phyloP scores from a whole-genome alignment of 257 asterid genomes.

The Linderniella brevidens region DNA sequence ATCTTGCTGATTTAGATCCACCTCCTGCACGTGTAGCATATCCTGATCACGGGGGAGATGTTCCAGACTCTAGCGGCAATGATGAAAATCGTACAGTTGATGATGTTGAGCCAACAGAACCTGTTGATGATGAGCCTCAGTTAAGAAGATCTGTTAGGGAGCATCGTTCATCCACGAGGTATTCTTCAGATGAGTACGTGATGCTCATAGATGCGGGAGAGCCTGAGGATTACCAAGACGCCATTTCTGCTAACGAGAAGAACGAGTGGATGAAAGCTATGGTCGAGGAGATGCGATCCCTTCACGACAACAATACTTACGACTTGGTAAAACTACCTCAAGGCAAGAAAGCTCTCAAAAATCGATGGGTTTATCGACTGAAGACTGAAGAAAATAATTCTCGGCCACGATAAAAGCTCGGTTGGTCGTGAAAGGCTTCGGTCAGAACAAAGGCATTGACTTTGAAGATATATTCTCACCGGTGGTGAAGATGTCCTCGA shows the following conservation, averaged over 20 bases:
- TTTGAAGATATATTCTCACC: not conserved
- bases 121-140: not conserved
- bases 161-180: not conserved
- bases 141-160: not conserved
- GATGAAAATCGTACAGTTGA: not conserved
- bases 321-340: not conserved
- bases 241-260: too few species aligned
- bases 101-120: not conserved
- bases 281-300: too few species aligned
- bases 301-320: too few species aligned
- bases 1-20: too few species aligned
- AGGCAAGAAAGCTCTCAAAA: not conserved
- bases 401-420: not conserved
- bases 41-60: too few species aligned
- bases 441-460: not conserved
- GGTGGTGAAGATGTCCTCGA: constrained; percentile 1
- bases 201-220: not conserved
- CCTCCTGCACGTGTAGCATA: too few species aligned
- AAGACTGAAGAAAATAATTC: not conserved
- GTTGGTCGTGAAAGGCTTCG: not conserved
- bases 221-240: too few species aligned
- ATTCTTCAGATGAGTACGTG: not conserved
- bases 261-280: too few species aligned
- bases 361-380: not conserved
- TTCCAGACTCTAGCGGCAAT: not conserved